Evolutionary conservation across 1,284 basidiomycete genomes (phyloP).

Genomic region (Ustilago nuda): DNA sequence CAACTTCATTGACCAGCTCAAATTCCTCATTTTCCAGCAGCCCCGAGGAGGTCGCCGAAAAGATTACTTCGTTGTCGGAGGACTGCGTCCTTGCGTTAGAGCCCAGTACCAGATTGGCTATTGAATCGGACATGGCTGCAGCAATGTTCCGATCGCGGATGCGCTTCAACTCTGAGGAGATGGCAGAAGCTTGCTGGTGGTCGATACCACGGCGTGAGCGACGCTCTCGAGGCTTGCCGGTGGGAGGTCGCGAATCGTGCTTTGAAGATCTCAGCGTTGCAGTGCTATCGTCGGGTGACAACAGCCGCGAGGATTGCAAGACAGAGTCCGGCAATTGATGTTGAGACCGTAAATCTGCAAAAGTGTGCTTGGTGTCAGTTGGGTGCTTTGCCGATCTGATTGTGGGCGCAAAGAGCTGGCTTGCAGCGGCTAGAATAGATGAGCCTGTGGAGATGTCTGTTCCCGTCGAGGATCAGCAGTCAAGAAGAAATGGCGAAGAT

Average conservation of each 20-base stretch:
- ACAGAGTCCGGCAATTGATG: conserved; percentile 22
- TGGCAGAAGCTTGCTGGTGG: conserved; percentile 16
- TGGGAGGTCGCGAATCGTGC: not conserved
- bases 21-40: conserved; percentile 26
- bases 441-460: conserved; percentile 11
- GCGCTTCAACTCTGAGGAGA: conserved; percentile 40
- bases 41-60: conserved; percentile 35
- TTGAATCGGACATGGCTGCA: conserved; percentile 32
- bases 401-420: conserved; percentile 8
- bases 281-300: conserved; percentile 26
- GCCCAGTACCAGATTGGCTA: conserved; percentile 44
- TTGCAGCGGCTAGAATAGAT: conserved; percentile 16
- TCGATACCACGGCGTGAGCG: not conserved
- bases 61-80: conserved; percentile 34
- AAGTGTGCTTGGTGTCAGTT: conserved; percentile 3
- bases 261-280: conserved; percentile 18
- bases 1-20: conserved; percentile 30
- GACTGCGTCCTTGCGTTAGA: conserved; percentile 15
- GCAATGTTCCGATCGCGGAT: conserved; percentile 35
- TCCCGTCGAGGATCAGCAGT: not conserved
- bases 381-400: not conserved
- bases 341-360: not conserved
- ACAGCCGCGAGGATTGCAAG: conserved; percentile 26
- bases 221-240: not conserved
- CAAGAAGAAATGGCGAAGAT: not conserved